Conservation (phyloP, 306 rosid genomes). For the Arachis stenosperma region DNA sequence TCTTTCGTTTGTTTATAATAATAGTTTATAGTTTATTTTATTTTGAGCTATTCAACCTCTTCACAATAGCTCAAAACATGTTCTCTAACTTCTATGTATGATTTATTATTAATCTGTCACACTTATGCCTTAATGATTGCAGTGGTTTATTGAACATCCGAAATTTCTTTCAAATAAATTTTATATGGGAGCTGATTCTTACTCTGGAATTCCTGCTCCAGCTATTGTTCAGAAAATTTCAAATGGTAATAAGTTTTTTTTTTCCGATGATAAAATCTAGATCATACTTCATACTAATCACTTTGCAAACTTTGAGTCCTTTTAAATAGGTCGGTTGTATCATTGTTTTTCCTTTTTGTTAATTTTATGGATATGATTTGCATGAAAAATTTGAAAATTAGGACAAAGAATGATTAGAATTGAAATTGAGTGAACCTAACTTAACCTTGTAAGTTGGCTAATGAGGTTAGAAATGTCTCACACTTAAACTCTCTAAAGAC, state of each 20-base stretch:
- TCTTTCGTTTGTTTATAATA: background rate
- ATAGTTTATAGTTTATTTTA: background rate
- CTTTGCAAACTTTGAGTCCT: background rate
- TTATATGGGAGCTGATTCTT: conserved; percentile 74
- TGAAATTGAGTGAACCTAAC: too few relatives aligned
- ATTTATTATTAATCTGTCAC: background rate
- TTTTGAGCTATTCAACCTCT: background rate
- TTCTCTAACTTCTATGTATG: background rate
- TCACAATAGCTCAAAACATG: background rate
- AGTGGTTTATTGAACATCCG: conserved; percentile 76
- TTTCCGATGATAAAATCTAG: background rate
- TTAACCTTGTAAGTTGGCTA: too few relatives aligned
- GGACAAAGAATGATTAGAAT: too few relatives aligned
- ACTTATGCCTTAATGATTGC: conserved; percentile 18
- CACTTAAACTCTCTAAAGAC: too few relatives aligned
- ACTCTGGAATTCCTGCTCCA: conserved; percentile 68
- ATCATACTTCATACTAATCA: background rate
- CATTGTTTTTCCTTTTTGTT: background rate
- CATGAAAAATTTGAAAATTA: too few relatives aligned
- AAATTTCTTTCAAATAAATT: conserved; percentile 58
- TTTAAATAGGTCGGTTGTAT: background rate
- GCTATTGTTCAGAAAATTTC: conserved; percentile 54
- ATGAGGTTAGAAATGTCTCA: too few relatives aligned
- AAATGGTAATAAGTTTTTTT: conserved; percentile 49
- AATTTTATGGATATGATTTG: background rate